Evolutionary conservation across 192 early-diverging fungal genomes (phyloP).

Genomic region (Pecoramyces ruminantium): DNA sequence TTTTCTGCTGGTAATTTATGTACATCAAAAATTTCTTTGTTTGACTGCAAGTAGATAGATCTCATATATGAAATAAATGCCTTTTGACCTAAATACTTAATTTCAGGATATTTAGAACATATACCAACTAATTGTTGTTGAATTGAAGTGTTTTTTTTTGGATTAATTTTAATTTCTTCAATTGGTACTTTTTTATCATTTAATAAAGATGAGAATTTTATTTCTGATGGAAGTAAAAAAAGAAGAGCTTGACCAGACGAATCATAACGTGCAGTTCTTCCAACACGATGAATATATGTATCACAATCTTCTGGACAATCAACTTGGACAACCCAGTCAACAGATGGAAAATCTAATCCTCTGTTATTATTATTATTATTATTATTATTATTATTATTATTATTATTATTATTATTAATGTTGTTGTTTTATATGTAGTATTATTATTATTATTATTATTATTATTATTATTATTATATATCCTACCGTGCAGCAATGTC

Average conservation of each 20-base stretch:
- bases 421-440: no score
- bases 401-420: not conserved
- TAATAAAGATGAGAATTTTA: constrained; percentile 61
- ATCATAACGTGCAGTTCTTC: constrained; percentile 89
- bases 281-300: constrained; percentile 97
- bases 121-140: constrained; percentile 70
- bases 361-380: no score
- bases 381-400: no score
- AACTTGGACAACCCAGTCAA: constrained; percentile 96
- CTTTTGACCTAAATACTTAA: constrained; percentile 94
- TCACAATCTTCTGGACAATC: constrained; percentile 93
- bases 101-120: constrained; percentile 84
- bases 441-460: no score
- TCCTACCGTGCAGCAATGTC: constrained; percentile 74
- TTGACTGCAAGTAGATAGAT: constrained; percentile 74
- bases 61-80: constrained; percentile 90
- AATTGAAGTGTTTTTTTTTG: constrained; percentile 61
- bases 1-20: constrained; percentile 67
- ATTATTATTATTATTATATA: no score
- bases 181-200: constrained; percentile 67
- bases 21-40: constrained; percentile 84
- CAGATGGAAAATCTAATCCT: constrained; percentile 92
- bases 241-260: constrained; percentile 71
- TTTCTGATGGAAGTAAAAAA: constrained; percentile 74
- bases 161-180: constrained; percentile 73